These are phyloP conservation scores for Penicillium digitatum DNA, from an alignment of 2,329 filamentous ascomycete species.

Conservation along the genomic window DNA sequence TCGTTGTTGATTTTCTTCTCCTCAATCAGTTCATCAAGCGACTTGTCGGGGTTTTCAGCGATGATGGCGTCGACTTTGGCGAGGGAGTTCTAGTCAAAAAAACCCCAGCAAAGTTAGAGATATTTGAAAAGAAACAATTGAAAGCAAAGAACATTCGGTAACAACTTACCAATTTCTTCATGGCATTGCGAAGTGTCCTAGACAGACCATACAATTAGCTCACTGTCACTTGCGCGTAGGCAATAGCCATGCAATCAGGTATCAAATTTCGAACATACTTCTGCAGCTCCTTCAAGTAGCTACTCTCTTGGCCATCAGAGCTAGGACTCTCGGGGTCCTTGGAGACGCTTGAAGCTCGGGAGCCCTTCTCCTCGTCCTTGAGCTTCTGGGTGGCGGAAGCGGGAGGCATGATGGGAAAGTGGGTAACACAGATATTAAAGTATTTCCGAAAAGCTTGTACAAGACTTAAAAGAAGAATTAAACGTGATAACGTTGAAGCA, in stretches of 20 bases:
- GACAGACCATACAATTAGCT: slow-evolving; percentile 17
- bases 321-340: slow-evolving; percentile 34
- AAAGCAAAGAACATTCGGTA: background rate
- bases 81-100: slow-evolving; percentile 48
- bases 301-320: slow-evolving; percentile 61
- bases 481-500: slow-evolving; percentile 4
- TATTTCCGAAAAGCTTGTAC: slow-evolving; percentile 12
- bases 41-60: slow-evolving; percentile 56
- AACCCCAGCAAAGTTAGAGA: slow-evolving; percentile 22
- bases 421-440: slow-evolving; percentile 20
- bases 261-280: slow-evolving; percentile 61
- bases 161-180: slow-evolving; percentile 81
- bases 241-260: slow-evolving; percentile 5
- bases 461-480: slow-evolving; percentile 7
- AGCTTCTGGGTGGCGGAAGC: slow-evolving; percentile 59
- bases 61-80: slow-evolving; percentile 59
- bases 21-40: slow-evolving; percentile 60
- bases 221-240: background rate
- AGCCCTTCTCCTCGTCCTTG: slow-evolving; percentile 59
- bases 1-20: slow-evolving; percentile 62
- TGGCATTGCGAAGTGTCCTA: slow-evolving; percentile 85
- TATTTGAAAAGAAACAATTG: background rate
- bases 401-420: slow-evolving; percentile 55
- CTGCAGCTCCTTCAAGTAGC: slow-evolving; percentile 81
- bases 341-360: slow-evolving; percentile 38